Evolutionary conservation across 2,329 filamentous ascomycete genomes (phyloP).

Genomic region (Myotisia sp.): DNA sequence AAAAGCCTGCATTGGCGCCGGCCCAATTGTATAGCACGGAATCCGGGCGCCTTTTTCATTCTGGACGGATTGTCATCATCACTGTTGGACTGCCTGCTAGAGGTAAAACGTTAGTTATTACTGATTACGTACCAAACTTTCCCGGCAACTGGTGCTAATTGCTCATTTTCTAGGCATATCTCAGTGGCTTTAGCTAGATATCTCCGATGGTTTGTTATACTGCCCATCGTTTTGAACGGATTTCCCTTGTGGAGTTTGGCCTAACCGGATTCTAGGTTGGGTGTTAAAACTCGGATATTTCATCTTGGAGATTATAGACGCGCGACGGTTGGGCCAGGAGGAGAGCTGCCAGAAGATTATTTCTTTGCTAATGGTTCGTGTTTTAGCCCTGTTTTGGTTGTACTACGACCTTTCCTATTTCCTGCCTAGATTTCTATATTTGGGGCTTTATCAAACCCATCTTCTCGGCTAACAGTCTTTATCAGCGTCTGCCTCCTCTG

Average conservation of each 20-base stretch:
- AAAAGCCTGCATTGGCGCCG: constrained; percentile 72
- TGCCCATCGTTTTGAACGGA: background rate
- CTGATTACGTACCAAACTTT: background rate
- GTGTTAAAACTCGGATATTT: constrained; percentile 95
- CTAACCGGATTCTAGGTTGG: constrained; percentile 46
- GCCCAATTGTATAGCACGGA: constrained; percentile 97
- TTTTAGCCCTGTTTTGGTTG: background rate
- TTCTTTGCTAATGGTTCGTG: constrained; percentile 70
- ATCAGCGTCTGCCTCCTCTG: constrained; percentile 63
- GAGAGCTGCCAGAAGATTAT: constrained; percentile 86
- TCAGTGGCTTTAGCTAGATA: constrained; percentile 92
- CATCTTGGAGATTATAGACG: constrained; percentile 93
- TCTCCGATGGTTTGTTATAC: constrained; percentile 56
- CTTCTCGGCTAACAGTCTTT: background rate
- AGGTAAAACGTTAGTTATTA: constrained; percentile 65
- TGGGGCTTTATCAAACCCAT: background rate
- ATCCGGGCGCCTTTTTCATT: constrained; percentile 92
- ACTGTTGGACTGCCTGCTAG: constrained; percentile 90
- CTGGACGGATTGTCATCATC: constrained; percentile 89
- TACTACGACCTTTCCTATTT: too few species aligned
- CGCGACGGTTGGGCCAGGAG: constrained; percentile 70
- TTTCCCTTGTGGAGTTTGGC: background rate
- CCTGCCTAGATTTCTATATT: background rate
- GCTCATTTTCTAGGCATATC: constrained; percentile 52
- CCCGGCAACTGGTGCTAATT: constrained; percentile 1